Base-by-base conservation (phyloP, 176 grass and related monocot species). In the Lolium rigidum region DNA sequence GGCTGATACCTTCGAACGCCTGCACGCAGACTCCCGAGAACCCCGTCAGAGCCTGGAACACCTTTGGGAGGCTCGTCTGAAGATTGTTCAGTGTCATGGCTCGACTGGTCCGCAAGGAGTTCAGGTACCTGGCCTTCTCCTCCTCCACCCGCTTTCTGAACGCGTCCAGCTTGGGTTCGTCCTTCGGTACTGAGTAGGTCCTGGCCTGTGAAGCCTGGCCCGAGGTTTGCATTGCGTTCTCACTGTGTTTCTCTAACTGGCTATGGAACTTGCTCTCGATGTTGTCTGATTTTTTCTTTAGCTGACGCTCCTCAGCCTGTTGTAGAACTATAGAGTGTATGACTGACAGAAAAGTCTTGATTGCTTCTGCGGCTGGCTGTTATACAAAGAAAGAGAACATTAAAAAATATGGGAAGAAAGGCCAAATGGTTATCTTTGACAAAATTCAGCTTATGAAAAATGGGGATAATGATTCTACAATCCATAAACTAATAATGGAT, bases 11-110 rank as follows among this genome's bases (percentile, higher is more conserved):
- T 88, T 94, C 97, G 44, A 99, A 91, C 80, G 89, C 90, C 79
- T 94, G 84, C 41, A 90, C 80, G 7, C 88, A 99, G 6, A 87
- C 73, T 67, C 83, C 78, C 11, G 94, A 88, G 77, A 99, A 99
- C 54, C 90, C 85, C 68, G 84, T 94, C 80, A 99, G 88, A 82
- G 90, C 85, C 78, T 99, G 92, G 81, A 99, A 99, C 78, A 99
- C 85, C 44, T 99, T 99, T 0, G 94, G 97, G 22, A 99, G 94
- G 88, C 97, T 88, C 4, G 74, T 97, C 64, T 91, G 90, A 70
- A 99, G 91, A 88, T 93, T 90, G 80, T 93, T 97, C 82, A 94
- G 76, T 1, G 92, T 94, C 90, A 94, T 94, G 47, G 89, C 87
- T 88, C 97, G 92, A 63, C 94, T 99, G 77, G 64, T 89, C 57